Evolutionary conservation across 2,329 filamentous ascomycete species (phyloP), one percentile per base, ranked within the genome.

Genomic region (Bipolaris gigantea): DNA sequence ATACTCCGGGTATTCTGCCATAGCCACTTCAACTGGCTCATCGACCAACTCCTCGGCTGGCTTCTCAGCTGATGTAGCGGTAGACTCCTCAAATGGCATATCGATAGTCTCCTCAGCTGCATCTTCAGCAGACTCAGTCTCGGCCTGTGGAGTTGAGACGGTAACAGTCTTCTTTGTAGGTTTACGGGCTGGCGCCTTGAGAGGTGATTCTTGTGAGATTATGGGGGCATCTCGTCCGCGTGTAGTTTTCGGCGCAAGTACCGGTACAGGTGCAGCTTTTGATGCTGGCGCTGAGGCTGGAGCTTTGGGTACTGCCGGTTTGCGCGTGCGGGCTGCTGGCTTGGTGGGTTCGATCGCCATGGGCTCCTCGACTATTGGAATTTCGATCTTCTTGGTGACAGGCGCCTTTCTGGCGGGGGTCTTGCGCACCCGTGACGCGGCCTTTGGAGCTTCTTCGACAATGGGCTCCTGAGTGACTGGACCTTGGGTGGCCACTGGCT

Each of bases 121-220:
- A 18, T 50, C 34, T 32, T 35, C 47, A 18, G 50, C 41, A 8
- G 50, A 35, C 53, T 61, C 55, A 27, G 53, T 44, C 42, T 54
- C 52, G 40, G 45, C 35, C 50, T 62, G 62, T 25, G 58, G 42
- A n/a, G 53, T 23, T 25, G 55, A 44, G 19, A 54, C 55, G 30
- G 59, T 35, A 18, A 56, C 57, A 25, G 55, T 53, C 51, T 64
- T 65, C 52, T 61, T 66, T 11, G 53, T 49, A 7, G 59, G 62
- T 50, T 69, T 71, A 42, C 66, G 65, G 9, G 68, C 64, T 16
- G 65, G 66, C 21, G 66, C 53, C 54, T 64, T 64, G 25, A 64
- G 65, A 25, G 67, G 67, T n/a, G 66, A 70, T 7, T 64, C 59
- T 44, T 61, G 56, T 39, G 60, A 44, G 4, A 55, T 44, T 18